phyloP scores from a whole-genome alignment of 2,329 filamentous ascomycete genomes.

The Drechslerella coelobrocha region DNA sequence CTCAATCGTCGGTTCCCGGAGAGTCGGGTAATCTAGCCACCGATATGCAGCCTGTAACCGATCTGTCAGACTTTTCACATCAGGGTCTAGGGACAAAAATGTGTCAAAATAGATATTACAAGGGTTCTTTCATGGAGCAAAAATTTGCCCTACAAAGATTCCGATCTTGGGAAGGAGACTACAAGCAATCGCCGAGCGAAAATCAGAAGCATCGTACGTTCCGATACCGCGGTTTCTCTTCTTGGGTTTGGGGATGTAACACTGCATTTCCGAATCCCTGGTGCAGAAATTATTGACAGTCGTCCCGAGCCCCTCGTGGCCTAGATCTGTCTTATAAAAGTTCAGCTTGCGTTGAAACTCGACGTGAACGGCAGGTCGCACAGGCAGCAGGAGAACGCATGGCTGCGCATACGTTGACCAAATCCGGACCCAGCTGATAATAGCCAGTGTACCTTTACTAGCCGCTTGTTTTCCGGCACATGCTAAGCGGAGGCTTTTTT shows the following conservation, averaged over 20 bases:
- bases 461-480: no score
- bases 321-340: slow-evolving; percentile 9
- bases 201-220: neutral
- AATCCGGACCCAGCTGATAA: no score
- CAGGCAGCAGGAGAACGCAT: neutral
- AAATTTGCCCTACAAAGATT: slow-evolving; percentile 8
- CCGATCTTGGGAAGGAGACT: slow-evolving; percentile 7
- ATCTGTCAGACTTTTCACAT: neutral
- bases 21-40: neutral
- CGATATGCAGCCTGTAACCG: slow-evolving; percentile 2
- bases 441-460: no score
- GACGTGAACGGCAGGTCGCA: neutral
- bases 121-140: neutral
- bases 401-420: slow-evolving; percentile 2
- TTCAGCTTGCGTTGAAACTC: slow-evolving; percentile 2
- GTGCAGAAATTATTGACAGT: slow-evolving; percentile 5
- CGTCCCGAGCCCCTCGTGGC: neutral
- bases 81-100: neutral
- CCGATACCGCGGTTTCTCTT: slow-evolving; percentile 9
- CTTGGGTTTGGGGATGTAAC: neutral
- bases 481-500: no score
- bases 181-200: slow-evolving; percentile 1
- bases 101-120: slow-evolving; percentile 11
- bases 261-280: no score
- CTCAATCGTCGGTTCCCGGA: neutral